Base-by-base conservation (phyloP, 1,139 yeast species). In the Barnettozyma hawaiiensis region DNA sequence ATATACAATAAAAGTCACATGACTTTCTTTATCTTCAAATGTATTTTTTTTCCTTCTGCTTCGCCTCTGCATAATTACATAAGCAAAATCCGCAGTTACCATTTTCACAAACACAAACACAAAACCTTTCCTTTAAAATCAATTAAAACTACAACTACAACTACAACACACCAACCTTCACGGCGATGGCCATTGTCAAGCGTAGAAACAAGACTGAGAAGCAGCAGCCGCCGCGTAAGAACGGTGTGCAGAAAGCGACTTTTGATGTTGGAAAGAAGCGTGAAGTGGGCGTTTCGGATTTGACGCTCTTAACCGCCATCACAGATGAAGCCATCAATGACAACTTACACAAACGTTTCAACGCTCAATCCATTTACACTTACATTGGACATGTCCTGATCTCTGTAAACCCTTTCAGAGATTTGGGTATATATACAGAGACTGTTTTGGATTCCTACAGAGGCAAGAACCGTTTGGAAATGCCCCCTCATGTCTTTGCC, bases 401-500 rank as follows among this genome's bases (percentile, higher is more conserved):
- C 56, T 89, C 97, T 7, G 96, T 94, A 43, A 94, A 94, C 58
- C 99, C 99, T 3, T 94, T 94, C 67, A 79, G 90, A 52, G 98
- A 94, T 62, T 71, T 94, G 58, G 99, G 98, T 3, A 92, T 94
- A 42, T 94, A 94, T 64, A 87, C 97, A 7, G 82, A 78, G 41
- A 81, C 78, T 22, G 79, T 81, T 10, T 69, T 92, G 56, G 75
- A 78, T 47, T 71, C 83, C 37, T 94, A 94, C 61, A 80, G 81
- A 63, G 97, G 96, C 46, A 87, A 90, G 62, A 94, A 92, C 63
- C 73, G 98, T 58, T 71, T 94, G 49, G 99, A 94, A 64, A 95
- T 85, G 28, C 95, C 97, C n/a, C 99, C 99, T 7, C 99, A 94
- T 67, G 98, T 94, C 35, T 94, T 84, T 65, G 96, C 97, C 41